A percentile compares a stretch with the other conserved stretches of the same genome.
Evolutionary conservation across 805 yeast genomes (phyloP).

Genomic region (Candida gorgasii): DNA sequence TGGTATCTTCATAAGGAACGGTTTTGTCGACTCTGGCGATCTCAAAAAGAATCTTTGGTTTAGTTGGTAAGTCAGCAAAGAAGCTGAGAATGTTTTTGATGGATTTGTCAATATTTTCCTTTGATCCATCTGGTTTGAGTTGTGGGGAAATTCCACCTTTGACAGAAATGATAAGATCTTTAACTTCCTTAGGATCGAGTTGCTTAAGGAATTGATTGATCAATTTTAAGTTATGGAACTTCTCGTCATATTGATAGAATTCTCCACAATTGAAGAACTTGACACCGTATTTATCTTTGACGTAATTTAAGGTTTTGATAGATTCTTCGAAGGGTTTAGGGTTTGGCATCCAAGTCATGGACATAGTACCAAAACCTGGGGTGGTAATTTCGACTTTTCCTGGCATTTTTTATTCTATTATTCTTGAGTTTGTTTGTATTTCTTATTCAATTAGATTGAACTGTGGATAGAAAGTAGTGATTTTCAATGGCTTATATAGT

Average conservation of each 20-base stretch:
- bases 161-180: conserved; percentile 54
- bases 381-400: conserved; percentile 4
- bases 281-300: conserved; percentile 50
- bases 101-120: conserved; percentile 27
- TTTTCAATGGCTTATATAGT: too few species aligned
- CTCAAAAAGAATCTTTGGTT: conserved; percentile 55
- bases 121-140: conserved; percentile 33
- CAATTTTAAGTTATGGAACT: conserved; percentile 43
- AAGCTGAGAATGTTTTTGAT: conserved; percentile 43
- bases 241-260: conserved; percentile 61
- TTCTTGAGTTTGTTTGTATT: background rate
- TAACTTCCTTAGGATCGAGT: conserved; percentile 52
- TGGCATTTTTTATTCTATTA: background rate
- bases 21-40: conserved; percentile 67
- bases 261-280: conserved; percentile 72
- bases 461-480: too few species aligned
- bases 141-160: too few species aligned
- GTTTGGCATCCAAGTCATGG: conserved; percentile 66
- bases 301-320: conserved; percentile 49
- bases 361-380: conserved; percentile 78
- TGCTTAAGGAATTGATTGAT: conserved; percentile 26
- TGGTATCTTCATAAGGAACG: conserved; percentile 59
- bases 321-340: conserved; percentile 59
- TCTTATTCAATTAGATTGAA: background rate
- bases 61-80: conserved; percentile 23